Evolutionary conservation across 2,329 filamentous ascomycete species (phyloP), one percentile per base, ranked within the genome.

Genomic region (Penicillium sp.): DNA sequence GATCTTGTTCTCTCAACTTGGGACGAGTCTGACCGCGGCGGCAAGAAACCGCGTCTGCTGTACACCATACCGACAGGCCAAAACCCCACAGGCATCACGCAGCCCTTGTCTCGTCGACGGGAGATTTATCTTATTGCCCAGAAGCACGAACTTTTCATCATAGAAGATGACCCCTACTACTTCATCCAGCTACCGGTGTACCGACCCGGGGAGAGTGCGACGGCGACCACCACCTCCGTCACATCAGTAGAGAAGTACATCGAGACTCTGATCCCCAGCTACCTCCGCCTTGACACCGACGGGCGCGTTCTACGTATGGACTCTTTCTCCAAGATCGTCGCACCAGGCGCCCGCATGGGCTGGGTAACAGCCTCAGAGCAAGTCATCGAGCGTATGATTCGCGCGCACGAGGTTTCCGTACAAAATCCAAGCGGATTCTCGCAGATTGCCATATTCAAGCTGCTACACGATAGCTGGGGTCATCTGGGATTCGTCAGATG

Each of bases 291-390:
- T 61, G 88, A 94, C 65, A 74, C 78, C 1, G 87, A 91, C 66
- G 88, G 88, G 3, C 83, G 88, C 45, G 88, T 94, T 34, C 76
- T 94, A 74, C 84, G 88, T 39, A 79, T 93, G 72, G 88, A 94
- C 66, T 90, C 86, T 1, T 89, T 94, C 68, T 90, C 85, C 60
- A 94, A 94, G 69, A 85, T 93, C 1, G 76, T 93, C 18, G 78
- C 86, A 0, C 88, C 88, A 0, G 88, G 88, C 3, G 81, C 83
- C 12, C 80, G 88, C 35, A 69, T 84, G 33, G 88, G 88, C 34
- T 95, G 90, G 90, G 78, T 95, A 49, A 93, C 88, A 0, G 90
- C 83, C 0, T 85, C 85, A 2, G 82, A 83, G 58, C 84, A 94
- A 71, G 76, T 95, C 46, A 73, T 90, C 50, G 85, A 91, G 67